A percentile compares a stretch with the other conserved stretches of the same genome.
These are phyloP conservation scores for Malus fusca DNA, from an alignment of 306 rosid genomes.

Conservation along the genomic window DNA sequence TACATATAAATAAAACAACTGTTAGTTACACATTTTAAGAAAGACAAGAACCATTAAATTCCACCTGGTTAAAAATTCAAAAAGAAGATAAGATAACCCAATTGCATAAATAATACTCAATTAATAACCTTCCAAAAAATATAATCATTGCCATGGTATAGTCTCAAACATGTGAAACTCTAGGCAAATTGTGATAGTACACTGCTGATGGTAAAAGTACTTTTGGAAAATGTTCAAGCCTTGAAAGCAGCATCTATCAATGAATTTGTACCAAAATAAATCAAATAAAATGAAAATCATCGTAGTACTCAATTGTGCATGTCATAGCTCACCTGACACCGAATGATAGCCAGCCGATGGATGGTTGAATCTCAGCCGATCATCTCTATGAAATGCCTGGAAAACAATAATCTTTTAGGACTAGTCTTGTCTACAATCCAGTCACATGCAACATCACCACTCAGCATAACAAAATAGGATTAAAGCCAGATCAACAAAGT, in stretches of 20 bases:
- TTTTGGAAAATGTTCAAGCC: background rate
- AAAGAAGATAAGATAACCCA: background rate
- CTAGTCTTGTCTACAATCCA: conserved; percentile 2
- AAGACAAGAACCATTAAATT: background rate
- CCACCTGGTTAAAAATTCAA: background rate
- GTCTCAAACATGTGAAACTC: background rate
- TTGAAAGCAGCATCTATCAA: background rate
- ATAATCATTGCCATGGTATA: background rate
- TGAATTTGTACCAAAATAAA: background rate
- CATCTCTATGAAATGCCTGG: conserved; percentile 87
- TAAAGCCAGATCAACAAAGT: conserved; percentile 12
- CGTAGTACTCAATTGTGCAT: conserved; percentile 10
- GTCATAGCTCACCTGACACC: conserved; percentile 54
- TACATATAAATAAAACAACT: background rate
- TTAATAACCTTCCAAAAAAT: background rate
- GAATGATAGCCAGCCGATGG: conserved; percentile 48
- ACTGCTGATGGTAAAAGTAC: background rate
- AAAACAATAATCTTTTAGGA: conserved; percentile 13
- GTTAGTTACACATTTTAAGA: background rate
- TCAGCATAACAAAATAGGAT: conserved; percentile 12
- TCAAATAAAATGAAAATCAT: background rate
- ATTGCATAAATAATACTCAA: background rate
- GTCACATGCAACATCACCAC: conserved; percentile 9
- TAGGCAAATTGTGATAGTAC: background rate
- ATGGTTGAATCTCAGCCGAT: conserved; percentile 68